Conservation (phyloP, 768 basidiomycete species). For the Boletus subparvulus region DNA sequence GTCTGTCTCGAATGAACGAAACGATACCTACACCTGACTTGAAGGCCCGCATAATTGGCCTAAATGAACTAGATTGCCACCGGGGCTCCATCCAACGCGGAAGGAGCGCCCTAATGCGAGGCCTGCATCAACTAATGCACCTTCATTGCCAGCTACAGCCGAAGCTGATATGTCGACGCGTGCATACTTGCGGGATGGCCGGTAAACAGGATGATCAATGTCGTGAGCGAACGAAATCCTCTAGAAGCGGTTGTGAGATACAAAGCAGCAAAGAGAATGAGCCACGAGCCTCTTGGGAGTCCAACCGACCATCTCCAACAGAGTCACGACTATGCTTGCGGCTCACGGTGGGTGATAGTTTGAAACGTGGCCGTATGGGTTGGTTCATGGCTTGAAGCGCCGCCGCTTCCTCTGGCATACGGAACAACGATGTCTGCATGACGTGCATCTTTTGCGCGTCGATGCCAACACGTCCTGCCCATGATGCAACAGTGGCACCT, state of each 20-base stretch:
- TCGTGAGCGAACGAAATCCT: constrained; percentile 78
- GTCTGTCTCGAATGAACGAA: constrained; percentile 1
- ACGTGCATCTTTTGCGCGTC: constrained; percentile 88
- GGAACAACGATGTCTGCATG: constrained; percentile 89
- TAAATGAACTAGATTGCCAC: constrained; percentile 70
- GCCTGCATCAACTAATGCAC: constrained; percentile 74
- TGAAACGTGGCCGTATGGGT: constrained; percentile 35
- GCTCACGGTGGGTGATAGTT: constrained; percentile 41
- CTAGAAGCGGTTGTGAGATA: constrained; percentile 37
- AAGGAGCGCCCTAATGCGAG: constrained; percentile 85
- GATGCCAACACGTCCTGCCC: constrained; percentile 73
- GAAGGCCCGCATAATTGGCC: constrained; percentile 69
- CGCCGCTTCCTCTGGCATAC: constrained; percentile 70
- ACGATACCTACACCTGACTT: constrained; percentile 48
- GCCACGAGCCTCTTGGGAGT: constrained; percentile 57
- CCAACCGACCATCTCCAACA: constrained; percentile 66
- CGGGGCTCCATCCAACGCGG: constrained; percentile 87
- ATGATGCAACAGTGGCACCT: constrained; percentile 58
- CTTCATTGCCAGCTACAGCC: constrained; percentile 61
- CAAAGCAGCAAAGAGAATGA: background rate
- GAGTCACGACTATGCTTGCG: constrained; percentile 80
- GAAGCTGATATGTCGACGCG: constrained; percentile 71
- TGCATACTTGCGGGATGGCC: constrained; percentile 79
- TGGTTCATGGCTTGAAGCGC: constrained; percentile 56
- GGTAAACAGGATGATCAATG: constrained; percentile 62